phyloP scores from a whole-genome alignment of 345 rosid species.

The Theobroma cacao region DNA sequence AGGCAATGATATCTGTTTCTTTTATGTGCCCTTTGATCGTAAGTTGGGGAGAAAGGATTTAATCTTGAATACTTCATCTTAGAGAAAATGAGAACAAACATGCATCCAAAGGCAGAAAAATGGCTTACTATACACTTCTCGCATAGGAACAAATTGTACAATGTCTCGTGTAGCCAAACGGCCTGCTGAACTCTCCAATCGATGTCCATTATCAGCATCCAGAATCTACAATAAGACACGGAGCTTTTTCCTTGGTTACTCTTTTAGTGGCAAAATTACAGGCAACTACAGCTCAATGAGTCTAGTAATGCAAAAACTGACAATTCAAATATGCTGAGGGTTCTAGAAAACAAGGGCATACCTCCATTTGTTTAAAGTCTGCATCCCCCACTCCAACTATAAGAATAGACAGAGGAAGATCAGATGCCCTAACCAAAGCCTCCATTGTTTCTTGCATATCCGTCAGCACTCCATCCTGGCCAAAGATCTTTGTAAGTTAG shows the following conservation, averaged over 20 bases:
- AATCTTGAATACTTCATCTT: background rate
- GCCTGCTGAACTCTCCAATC: slow-evolving; percentile 74
- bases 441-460: slow-evolving; percentile 75
- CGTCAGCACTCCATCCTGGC: slow-evolving; percentile 82
- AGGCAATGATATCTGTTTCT: too few species aligned
- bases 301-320: background rate
- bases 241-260: background rate
- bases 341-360: slow-evolving; percentile 21
- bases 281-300: background rate
- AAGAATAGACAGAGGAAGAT: slow-evolving; percentile 86
- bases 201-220: slow-evolving; percentile 74
- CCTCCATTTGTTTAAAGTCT: slow-evolving; percentile 92
- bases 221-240: slow-evolving; percentile 42
- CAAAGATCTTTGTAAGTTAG: background rate
- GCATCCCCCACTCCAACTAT: slow-evolving; percentile 85
- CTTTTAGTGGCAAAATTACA: background rate
- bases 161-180: slow-evolving; percentile 82
- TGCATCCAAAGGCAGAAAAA: background rate
- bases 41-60: background rate
- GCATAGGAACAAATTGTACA: slow-evolving; percentile 86
- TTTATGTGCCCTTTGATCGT: background rate
- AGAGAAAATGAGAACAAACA: background rate
- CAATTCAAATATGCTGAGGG: background rate
- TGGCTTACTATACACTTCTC: slow-evolving; percentile 67
- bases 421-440: slow-evolving; percentile 84